Conservation (phyloP, 768 basidiomycete species). For the Tylopilus sp. region DNA sequence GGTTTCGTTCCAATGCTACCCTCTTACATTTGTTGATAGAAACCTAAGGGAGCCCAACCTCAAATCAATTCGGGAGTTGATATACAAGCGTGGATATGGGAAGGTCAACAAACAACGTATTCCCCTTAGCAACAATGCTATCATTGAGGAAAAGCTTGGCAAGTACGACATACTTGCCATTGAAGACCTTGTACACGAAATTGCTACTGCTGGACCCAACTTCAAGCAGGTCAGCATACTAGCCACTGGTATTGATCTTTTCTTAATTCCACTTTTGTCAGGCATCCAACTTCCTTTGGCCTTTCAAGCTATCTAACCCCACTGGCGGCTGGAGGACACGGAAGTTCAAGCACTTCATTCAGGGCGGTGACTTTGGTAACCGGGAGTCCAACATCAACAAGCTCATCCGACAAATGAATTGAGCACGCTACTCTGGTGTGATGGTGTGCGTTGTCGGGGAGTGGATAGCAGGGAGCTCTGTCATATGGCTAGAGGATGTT, state of each 20-base stretch:
- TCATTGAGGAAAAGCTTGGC: constrained; percentile 89
- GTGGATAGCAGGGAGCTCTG: not conserved
- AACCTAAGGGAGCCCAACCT: constrained; percentile 83
- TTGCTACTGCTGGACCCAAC: constrained; percentile 92
- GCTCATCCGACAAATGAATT: constrained; percentile 95
- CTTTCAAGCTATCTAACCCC: constrained; percentile 99
- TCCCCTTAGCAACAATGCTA: constrained; percentile 87
- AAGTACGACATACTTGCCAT: constrained; percentile 95
- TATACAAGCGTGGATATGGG: constrained; percentile 99
- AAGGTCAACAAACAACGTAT: constrained; percentile 98
- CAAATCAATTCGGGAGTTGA: constrained; percentile 92
- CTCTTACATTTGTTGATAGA: constrained; percentile 1
- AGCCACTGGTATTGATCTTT: not conserved
- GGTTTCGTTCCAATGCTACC: constrained; percentile 21
- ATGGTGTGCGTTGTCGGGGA: constrained; percentile 2
- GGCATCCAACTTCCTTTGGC: constrained; percentile 98
- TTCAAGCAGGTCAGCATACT: constrained; percentile 85
- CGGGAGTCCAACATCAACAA: constrained; percentile 97
- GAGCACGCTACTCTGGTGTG: constrained; percentile 14
- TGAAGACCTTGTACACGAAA: constrained; percentile 97
- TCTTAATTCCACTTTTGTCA: constrained; percentile 22
- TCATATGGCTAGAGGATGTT: constrained; percentile 11
- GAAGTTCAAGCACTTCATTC: constrained; percentile 96
- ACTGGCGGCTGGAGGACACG: constrained; percentile 96
- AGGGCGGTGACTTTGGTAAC: constrained; percentile 98